phyloP scores from a whole-genome alignment of 192 early-diverging fungal genomes.

The Chytriomyces confervae region DNA sequence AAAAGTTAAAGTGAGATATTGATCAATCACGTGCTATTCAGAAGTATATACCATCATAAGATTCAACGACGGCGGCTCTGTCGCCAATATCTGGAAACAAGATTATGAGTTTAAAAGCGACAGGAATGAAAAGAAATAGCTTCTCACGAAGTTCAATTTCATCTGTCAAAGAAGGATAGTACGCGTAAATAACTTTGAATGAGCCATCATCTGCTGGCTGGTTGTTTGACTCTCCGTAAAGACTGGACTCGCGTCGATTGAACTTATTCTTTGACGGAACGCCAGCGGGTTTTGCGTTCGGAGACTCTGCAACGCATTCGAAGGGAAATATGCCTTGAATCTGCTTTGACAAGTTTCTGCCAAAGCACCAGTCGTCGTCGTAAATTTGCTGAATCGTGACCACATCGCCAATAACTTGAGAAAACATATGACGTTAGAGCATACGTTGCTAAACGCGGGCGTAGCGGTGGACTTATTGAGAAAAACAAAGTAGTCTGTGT shows the following conservation, averaged over 20 bases:
- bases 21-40: not conserved
- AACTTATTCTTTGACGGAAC: conserved; percentile 16
- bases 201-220: not conserved
- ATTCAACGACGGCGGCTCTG: conserved; percentile 13
- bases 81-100: conserved; percentile 12
- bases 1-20: not conserved
- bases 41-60: conserved; percentile 29
- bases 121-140: not conserved
- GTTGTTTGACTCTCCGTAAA: conserved; percentile 11
- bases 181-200: not conserved
- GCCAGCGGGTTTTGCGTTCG: not conserved
- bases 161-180: not conserved
- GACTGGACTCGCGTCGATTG: conserved; percentile 25
- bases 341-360: not conserved
- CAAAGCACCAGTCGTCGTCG: conserved; percentile 27
- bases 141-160: not conserved
- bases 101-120: not conserved
- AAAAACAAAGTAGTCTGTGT: not conserved
- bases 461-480: not conserved
- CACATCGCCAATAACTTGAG: conserved; percentile 19
- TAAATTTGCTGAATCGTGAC: conserved; percentile 6
- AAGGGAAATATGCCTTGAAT: conserved; percentile 1
- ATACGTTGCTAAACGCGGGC: not conserved
- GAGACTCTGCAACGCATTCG: conserved; percentile 14
- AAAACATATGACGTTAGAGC: not conserved